These are phyloP conservation scores for Saccharomycopsis fermentans DNA, from an alignment of 805 yeast species.

Conservation along the genomic window DNA sequence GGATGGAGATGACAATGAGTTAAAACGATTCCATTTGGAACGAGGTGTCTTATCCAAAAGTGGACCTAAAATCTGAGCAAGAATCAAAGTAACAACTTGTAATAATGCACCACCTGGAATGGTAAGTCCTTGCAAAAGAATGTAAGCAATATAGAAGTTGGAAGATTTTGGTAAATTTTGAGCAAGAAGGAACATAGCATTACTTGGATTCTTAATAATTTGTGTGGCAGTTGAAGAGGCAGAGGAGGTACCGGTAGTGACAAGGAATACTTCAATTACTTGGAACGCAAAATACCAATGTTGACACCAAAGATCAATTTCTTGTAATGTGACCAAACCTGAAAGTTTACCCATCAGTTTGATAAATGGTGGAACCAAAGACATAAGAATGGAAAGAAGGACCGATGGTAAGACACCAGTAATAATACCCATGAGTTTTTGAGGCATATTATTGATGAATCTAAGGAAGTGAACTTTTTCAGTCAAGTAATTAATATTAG, in stretches of 20 bases:
- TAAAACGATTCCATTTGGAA: slow-evolving; percentile 75
- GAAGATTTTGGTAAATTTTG: slow-evolving; percentile 78
- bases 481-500: slow-evolving; percentile 72
- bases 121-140: slow-evolving; percentile 72
- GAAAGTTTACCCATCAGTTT: slow-evolving; percentile 63
- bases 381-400: slow-evolving; percentile 72
- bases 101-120: slow-evolving; percentile 66
- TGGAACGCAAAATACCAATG: slow-evolving; percentile 85
- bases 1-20: slow-evolving; percentile 51
- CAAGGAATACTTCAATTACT: slow-evolving; percentile 81
- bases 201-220: slow-evolving; percentile 52
- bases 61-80: slow-evolving; percentile 60
- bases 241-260: slow-evolving; percentile 74
- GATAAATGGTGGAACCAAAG: slow-evolving; percentile 76
- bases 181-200: slow-evolving; percentile 69
- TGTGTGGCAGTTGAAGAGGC: slow-evolving; percentile 66
- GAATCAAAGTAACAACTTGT: slow-evolving; percentile 63
- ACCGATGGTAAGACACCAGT: slow-evolving; percentile 84
- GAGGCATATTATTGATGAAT: slow-evolving; percentile 70
- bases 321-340: slow-evolving; percentile 63
- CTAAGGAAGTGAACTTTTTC: slow-evolving; percentile 60
- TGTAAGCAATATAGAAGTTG: slow-evolving; percentile 79
- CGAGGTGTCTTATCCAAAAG: slow-evolving; percentile 83
- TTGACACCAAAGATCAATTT: slow-evolving; percentile 74
- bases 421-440: slow-evolving; percentile 62